Conservation (phyloP, 176 grass and related monocot genomes). For the Eremochloa ophiuroides region DNA sequence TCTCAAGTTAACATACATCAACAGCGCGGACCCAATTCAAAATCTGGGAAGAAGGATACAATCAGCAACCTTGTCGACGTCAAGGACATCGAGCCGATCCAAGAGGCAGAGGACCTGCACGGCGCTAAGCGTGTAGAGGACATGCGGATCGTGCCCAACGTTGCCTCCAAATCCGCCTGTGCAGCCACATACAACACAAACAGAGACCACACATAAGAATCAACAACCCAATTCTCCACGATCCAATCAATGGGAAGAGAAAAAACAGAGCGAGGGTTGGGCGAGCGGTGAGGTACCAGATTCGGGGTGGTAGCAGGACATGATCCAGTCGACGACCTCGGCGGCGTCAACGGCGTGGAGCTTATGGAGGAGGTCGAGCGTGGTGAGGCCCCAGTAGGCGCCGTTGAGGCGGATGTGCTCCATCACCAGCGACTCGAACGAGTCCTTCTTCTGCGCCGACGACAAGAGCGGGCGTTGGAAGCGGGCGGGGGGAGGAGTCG, state of each 20-base stretch:
- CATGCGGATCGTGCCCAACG: conserved; percentile 73
- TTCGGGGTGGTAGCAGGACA: conserved; percentile 73
- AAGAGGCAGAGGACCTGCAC: conserved; percentile 83
- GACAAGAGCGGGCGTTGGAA: neutral
- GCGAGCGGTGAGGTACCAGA: conserved; percentile 27
- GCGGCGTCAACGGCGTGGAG: conserved; percentile 55
- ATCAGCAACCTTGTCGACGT: conserved; percentile 69
- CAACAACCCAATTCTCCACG: neutral
- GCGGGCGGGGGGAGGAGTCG: too few species aligned
- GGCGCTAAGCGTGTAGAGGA: conserved; percentile 76
- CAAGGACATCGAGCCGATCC: conserved; percentile 62
- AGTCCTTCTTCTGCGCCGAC: conserved; percentile 63
- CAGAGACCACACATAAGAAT: neutral
- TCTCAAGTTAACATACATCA: neutral
- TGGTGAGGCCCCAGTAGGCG: conserved; percentile 91
- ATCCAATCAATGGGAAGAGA: neutral
- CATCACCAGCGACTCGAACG: conserved; percentile 42
- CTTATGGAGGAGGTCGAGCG: conserved; percentile 81
- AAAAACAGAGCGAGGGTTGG: neutral
- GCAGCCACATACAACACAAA: conserved; percentile 11
- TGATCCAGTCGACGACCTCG: conserved; percentile 75
- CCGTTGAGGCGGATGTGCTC: too few species aligned
- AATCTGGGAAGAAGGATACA: conserved; percentile 63
- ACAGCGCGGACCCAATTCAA: neutral
- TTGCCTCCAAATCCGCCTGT: conserved; percentile 91